Base-by-base conservation (phyloP, 2,329 filamentous ascomycete species). In the Calonectria henricotiae region DNA sequence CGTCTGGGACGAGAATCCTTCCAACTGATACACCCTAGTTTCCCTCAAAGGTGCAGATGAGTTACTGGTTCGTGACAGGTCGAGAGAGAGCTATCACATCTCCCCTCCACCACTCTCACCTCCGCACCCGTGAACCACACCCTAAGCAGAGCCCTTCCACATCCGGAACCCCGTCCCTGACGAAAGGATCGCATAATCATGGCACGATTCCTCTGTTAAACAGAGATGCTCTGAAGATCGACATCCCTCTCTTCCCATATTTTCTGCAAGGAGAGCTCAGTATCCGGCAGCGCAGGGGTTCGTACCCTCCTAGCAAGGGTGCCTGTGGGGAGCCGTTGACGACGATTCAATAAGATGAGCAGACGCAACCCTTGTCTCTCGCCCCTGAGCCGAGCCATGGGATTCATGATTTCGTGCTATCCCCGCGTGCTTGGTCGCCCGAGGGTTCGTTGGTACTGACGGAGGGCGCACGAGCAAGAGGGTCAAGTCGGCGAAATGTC, bases 261-360 rank as follows among this genome's bases (percentile, higher is more conserved):
- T 37, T 55, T n/a, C 27, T 23, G 65, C 46, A 67, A 51, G 44
- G 62, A 55, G 35, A 30, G 46, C n/a, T 62, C 44, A 37, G 54
- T 17, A 49, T 35, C 35, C 41, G 51, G 61, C 61, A 32, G 54
- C 39, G 51, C 62, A 43, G 60, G 27, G 44, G 54, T 37, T 30
- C 46, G 27, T 12, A 12, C 23, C 25, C 20, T 55, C 54, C 51
- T 55, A 55, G 35, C 41, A 35, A 43, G 58, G 23, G 32, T 68
- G 9, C 60, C 17, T 69, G 67, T 65, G 67, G 67, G 30, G 67
- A 62, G 54, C 54, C 67, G 67, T 69, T 69, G 62, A 69, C 55
- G 67, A 62, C 37, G 67, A 55, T 61, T 49, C 55, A 35, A 62
- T 46, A 60, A 65, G 62, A 54, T 69, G 62, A 69, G 67, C 62